Evolutionary conservation across 2,329 filamentous ascomycete genomes (phyloP), one percentile per base, ranked within the genome.

Genomic region (Sporothrix brunneoviolacea): DNA sequence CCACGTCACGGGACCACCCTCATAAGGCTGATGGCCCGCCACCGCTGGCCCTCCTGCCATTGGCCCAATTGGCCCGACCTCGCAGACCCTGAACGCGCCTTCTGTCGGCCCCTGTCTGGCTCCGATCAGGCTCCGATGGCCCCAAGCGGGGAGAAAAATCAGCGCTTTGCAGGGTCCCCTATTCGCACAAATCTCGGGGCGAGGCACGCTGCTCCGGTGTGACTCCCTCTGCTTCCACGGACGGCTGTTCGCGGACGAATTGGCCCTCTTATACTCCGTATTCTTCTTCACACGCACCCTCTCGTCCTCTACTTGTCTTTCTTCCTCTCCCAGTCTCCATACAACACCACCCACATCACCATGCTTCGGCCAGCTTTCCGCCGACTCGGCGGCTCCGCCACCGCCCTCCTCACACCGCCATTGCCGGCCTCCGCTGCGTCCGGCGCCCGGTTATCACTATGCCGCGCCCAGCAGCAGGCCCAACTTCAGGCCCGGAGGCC

Each of bases 331-430:
- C 18, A 10, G 24, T 15, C 19, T n/a, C 10, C 18, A 13, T 37
- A 5, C n/a, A 35, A n/a, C 16, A 19, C 16, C 13, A 4, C 8
- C 15, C 36, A 13, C 30, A 21, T 33, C 36, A 22, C n/a, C 33
- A 77, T 77, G 74, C 66, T 77, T 55, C 70, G 71, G 53, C 70
- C 69, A 60, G 62, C 73, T 49, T 62, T 71, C 39, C 67, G 68
- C 21, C 69, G 68, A 55, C 67, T 68, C 58, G 63, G 65, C 61
- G 63, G 65, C 43, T 36, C 51, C 35, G 43, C 42, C 32, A 50
- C 49, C 40, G 55, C 64, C 65, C 54, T 61, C 59, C 18, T 36
- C 30, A 16, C 42, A 5, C 12, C 41, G 28, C 24, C 39, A 3
- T 13, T 35, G 8, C 18, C 38, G 30, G 37, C 33, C 16, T 21